phyloP scores from a whole-genome alignment of 2,329 filamentous ascomycete genomes.

The Epichloe sibirici region DNA sequence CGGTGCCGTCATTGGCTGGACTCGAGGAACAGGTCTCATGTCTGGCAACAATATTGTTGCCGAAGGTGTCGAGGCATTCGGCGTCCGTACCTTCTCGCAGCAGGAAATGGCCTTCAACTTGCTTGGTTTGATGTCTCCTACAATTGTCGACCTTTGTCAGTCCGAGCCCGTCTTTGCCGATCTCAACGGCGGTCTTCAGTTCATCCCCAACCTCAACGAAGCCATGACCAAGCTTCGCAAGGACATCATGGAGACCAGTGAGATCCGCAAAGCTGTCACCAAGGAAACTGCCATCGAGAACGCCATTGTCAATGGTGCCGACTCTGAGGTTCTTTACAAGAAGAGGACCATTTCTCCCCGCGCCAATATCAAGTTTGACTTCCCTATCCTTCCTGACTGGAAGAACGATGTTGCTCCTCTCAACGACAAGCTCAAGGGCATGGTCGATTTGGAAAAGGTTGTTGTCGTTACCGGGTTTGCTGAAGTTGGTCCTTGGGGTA shows the following conservation, averaged over 20 bases:
- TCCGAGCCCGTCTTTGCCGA: conserved; percentile 92
- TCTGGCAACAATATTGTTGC: conserved; percentile 95
- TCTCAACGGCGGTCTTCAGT: conserved; percentile 93
- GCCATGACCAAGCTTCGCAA: conserved; percentile 88
- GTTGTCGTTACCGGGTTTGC: conserved; percentile 95
- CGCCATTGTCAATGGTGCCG: conserved; percentile 90
- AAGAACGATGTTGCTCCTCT: conserved; percentile 80
- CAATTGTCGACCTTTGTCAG: conserved; percentile 92
- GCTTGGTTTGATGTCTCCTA: conserved; percentile 86
- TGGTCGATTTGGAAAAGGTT: conserved; percentile 97
- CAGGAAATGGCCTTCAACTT: conserved; percentile 99
- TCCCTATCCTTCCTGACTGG: conserved; percentile 85
- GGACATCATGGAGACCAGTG: conserved; percentile 88
- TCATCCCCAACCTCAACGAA: conserved; percentile 90
- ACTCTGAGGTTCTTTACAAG: conserved; percentile 86
- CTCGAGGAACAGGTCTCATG: conserved; percentile 96
- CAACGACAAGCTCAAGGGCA: conserved; percentile 80
- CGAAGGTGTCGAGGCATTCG: conserved; percentile 90
- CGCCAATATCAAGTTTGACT: conserved; percentile 96
- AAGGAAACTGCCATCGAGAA: conserved; percentile 96
- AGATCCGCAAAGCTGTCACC: conserved; percentile 83
- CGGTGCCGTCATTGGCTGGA: conserved; percentile 97
- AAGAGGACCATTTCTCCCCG: conserved; percentile 87
- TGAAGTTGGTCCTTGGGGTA: conserved; percentile 95
- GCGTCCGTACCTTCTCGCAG: conserved; percentile 96